These are phyloP conservation scores for Vitis amurensis DNA, from an alignment of 164 flowering plant genomes.

Conservation along the genomic window DNA sequence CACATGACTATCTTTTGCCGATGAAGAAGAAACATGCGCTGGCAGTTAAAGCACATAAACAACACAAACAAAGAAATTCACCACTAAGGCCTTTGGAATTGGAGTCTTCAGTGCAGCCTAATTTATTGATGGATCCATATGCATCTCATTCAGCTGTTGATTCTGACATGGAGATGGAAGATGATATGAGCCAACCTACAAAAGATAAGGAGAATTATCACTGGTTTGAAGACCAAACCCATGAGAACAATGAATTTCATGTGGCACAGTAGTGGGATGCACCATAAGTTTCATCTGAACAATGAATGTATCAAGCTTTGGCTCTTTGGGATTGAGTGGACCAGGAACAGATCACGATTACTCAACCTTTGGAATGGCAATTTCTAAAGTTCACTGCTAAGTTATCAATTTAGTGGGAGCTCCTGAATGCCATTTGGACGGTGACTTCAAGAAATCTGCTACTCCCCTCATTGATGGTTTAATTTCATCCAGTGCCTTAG, in stretches of 20 bases:
- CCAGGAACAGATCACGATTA: constrained; percentile 22
- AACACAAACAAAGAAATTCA: constrained; percentile 13
- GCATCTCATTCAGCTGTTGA: constrained; percentile 43
- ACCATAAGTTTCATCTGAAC: constrained; percentile 13
- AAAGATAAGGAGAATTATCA: constrained; percentile 24
- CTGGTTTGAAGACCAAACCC: constrained; percentile 17
- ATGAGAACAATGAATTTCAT: constrained; percentile 15
- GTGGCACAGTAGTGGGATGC: constrained; percentile 21
- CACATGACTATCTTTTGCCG: constrained; percentile 50
- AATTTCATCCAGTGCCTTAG: constrained; percentile 12
- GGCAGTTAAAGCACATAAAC: constrained; percentile 14
- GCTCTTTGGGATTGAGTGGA: constrained; percentile 12
- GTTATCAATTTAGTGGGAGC: constrained; percentile 8
- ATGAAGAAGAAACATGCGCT: constrained; percentile 37
- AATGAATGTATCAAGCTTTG: constrained; percentile 14
- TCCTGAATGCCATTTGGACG: constrained; percentile 16
- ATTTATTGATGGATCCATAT: constrained; percentile 18
- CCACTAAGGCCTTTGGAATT: constrained; percentile 14
- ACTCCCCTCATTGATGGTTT: constrained; percentile 7
- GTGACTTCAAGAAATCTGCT: constrained; percentile 8
- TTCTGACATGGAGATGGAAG: constrained; percentile 97
- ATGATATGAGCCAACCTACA: constrained; percentile 51
- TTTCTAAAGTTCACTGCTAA: constrained; percentile 1
- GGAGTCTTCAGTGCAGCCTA: constrained; percentile 13
- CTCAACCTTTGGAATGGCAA: background rate